Evolutionary conservation across 1,284 basidiomycete genomes (phyloP), one percentile per base, ranked within the genome.

Genomic region (Ganoderma multipileum): DNA sequence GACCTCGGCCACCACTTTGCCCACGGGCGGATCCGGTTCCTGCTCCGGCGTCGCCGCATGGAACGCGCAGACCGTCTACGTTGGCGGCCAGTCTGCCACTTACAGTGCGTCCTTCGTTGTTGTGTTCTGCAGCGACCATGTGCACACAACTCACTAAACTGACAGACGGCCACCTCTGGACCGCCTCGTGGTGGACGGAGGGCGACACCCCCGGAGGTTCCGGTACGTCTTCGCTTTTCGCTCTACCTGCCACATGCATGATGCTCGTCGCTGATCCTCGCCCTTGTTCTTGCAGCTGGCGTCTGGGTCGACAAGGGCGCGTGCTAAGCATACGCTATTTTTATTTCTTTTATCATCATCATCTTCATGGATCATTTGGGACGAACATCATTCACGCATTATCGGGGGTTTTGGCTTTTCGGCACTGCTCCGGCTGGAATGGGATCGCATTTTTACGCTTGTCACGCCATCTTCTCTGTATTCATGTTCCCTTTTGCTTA

Each of bases 181-280:
- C 84, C 11, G 87, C 89, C 3, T 84, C 87, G 74, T 90, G 87
- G 86, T 90, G 89, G 89, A 86, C 87, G 8, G 77, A 89, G 75
- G 84, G 81, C 36, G 86, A 88, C 73, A 83, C 74, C 42, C 90
- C 86, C 5, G 87, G 87, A 79, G 86, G 88, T 82, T 68, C 77
- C 74, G 76, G 84, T 80, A 62, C 36, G 73, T 38, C 9, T 41
- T 70, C 18, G 47, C 26, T 33, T 39, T 11, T 58, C 30, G 61
- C 44, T 41, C 14, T 41, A 23, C 59, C 36, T 30, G 38, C 39
- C 26, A 14, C 38, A n/a, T n/a, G 52, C 42, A n/a, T n/a, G 7
- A 47, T 23, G 44, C 44, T 47, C 20, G 9, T n/a, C n/a, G 44
- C 57, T 57, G 18, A 62, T 52, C 38, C 14, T 41, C 14, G 55